Base-by-base conservation (phyloP, 2,329 filamentous ascomycete genomes). In the Xylaria multiplex region DNA sequence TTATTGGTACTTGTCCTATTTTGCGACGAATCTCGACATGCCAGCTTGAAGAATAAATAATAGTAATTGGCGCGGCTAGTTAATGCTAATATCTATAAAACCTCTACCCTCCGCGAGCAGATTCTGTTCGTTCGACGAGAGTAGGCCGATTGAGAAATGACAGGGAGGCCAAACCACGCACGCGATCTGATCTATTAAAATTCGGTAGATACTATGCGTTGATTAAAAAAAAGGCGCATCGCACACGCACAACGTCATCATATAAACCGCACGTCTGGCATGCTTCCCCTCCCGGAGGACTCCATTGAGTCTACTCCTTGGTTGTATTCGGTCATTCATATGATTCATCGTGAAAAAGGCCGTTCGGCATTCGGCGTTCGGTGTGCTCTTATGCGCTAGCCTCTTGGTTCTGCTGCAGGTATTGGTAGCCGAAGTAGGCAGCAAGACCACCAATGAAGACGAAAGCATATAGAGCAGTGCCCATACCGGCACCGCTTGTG, bases 391-490 rank as follows among this genome's bases (percentile, higher is more conserved):
- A 75, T 62, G 73, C 68, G 64, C 75, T 66, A 66, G 58, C 69
- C 70, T 82, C 76, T 74, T 85, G 81, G 78, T 85, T 82, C 84
- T 95, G 89, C 74, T 95, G 89, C 74, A 96, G 80, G 84, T 96
- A 97, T 81, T 94, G 90, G 86, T 95, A 97, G 75, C 86, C 92
- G 74, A 86, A 87, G 83, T 93, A 98, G 70, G 92, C 93, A 69
- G 88, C 79, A 55, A 88, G 84, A 72, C 90, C 94, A 74, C 93
- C 93, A 71, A 95, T 78, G 72, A 97, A 84, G 74, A 97, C 80
- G 73, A 97, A 74, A 66, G 89, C 91, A 83, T 97, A 97, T 73
- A 96, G 84, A 67, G 90, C 92, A 71, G 96, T 83, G 75, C 93
- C 92, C 66, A 93, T 73, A 72, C 90, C 86, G 59, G 86, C 81